Conservation (phyloP, 495 filamentous ascomycete genomes). For the Xeromyces bisporus region DNA sequence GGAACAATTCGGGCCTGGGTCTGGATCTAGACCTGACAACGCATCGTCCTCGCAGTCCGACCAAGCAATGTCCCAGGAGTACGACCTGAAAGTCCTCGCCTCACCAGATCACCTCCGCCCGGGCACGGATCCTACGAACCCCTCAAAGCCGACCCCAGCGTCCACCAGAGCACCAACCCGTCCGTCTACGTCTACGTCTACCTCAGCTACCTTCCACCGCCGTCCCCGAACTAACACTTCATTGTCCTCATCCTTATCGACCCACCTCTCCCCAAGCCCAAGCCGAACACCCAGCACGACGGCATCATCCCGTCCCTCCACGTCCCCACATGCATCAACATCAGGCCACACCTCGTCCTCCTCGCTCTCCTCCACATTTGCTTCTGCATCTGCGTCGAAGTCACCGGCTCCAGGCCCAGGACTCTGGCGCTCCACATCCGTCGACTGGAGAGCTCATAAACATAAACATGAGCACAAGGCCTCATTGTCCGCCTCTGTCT, state of each 20-base stretch:
- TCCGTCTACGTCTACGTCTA: no score
- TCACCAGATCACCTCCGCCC: slow-evolving; percentile 67
- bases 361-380: no score
- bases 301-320: no score
- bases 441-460: not conserved
- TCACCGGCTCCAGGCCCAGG: no score
- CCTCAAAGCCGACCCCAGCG: slow-evolving; percentile 8
- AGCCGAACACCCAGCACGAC: no score
- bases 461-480: not conserved
- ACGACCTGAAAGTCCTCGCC: slow-evolving; percentile 59
- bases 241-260: no score
- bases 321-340: no score
- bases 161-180: slow-evolving; percentile 13
- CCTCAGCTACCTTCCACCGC: slow-evolving; percentile 9
- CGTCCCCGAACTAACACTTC: no score
- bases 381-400: no score
- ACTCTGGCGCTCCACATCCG: slow-evolving; percentile 20
- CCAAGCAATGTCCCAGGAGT: slow-evolving; percentile 36
- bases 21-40: not conserved
- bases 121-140: slow-evolving; percentile 20
- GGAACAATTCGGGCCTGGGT: slow-evolving; percentile 18
- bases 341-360: no score
- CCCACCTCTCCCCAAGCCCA: no score
- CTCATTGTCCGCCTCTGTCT: no score
- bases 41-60: slow-evolving; percentile 12